Evolutionary conservation across 495 filamentous ascomycete genomes (phyloP).

Genomic region (Hypoxylon fragiforme): DNA sequence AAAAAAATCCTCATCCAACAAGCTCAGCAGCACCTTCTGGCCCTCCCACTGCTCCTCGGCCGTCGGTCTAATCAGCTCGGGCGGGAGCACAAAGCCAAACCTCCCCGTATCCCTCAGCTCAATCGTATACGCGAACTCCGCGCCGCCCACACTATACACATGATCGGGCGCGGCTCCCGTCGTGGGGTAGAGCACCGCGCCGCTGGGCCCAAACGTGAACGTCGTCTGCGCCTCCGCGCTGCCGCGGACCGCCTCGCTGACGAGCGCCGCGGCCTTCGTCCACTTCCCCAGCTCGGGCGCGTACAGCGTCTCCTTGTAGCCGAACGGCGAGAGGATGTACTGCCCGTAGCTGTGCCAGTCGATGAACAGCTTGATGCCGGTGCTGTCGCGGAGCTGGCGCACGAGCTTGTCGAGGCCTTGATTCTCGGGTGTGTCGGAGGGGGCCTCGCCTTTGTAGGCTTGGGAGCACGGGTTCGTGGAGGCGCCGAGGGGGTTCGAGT

Average conservation of each 20-base stretch:
- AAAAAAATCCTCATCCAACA: constrained; percentile 33
- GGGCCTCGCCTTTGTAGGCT: constrained; percentile 46
- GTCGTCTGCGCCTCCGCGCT: constrained; percentile 42
- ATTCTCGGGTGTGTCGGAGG: constrained; percentile 35
- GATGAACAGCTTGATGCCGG: constrained; percentile 52
- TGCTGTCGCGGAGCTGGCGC: constrained; percentile 42
- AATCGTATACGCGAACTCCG: constrained; percentile 51
- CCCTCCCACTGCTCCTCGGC: constrained; percentile 52
- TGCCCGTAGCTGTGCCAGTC: constrained; percentile 57
- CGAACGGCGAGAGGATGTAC: constrained; percentile 26
- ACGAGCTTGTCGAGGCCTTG: constrained; percentile 34
- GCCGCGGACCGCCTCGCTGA: constrained; percentile 44
- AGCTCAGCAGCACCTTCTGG: constrained; percentile 43
- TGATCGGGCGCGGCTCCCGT: constrained; percentile 53
- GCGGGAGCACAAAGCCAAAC: constrained; percentile 54
- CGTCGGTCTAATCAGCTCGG: constrained; percentile 47
- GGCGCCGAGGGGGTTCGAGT: constrained; percentile 43
- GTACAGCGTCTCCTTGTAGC: constrained; percentile 29
- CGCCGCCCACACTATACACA: constrained; percentile 46
- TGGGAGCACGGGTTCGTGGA: constrained; percentile 53
- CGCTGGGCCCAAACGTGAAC: constrained; percentile 52
- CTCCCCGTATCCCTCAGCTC: constrained; percentile 52
- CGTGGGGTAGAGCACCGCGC: constrained; percentile 52
- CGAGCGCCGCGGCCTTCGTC: constrained; percentile 36
- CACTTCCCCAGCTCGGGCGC: constrained; percentile 50